Evolutionary conservation across 108 stramenopile genomes (phyloP).

Genomic region (Discostella pseudostelligera): DNA sequence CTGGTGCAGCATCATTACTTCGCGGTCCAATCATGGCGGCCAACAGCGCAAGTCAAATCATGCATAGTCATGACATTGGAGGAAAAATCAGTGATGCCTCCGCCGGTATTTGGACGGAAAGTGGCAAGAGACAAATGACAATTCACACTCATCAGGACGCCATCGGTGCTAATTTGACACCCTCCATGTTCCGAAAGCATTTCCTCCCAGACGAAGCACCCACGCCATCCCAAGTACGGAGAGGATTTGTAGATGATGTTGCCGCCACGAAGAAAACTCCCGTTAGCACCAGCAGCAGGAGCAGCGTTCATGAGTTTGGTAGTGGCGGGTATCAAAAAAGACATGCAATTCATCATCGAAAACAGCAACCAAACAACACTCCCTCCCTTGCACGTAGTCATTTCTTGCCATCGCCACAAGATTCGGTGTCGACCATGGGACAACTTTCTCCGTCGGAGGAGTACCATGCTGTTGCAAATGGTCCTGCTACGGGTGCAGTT

Average conservation of each 20-base stretch:
- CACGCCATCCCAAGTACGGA: too few relatives aligned
- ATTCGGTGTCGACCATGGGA: slow-evolving; percentile 13
- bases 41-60: slow-evolving; percentile 13
- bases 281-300: too few relatives aligned
- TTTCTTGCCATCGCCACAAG: slow-evolving; percentile 6
- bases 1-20: slow-evolving; percentile 21
- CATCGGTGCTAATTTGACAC: too few relatives aligned
- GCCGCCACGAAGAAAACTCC: too few relatives aligned
- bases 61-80: neutral
- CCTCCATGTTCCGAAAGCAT: too few relatives aligned
- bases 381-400: slow-evolving; percentile 2
- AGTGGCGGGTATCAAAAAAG: too few relatives aligned
- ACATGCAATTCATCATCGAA: neutral
- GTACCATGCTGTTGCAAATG: neutral
- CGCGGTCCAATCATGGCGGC: slow-evolving; percentile 46
- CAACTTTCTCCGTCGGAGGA: slow-evolving; percentile 2
- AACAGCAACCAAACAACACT: neutral
- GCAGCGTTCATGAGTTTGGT: too few relatives aligned
- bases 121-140: too few relatives aligned
- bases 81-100: neutral
- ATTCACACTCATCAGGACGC: too few relatives aligned
- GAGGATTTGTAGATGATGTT: too few relatives aligned
- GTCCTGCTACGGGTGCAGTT: neutral
- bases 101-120: neutral
- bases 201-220: too few relatives aligned